These are phyloP conservation scores for Corylus americana DNA, from an alignment of 306 rosid species.

Conservation along the genomic window DNA sequence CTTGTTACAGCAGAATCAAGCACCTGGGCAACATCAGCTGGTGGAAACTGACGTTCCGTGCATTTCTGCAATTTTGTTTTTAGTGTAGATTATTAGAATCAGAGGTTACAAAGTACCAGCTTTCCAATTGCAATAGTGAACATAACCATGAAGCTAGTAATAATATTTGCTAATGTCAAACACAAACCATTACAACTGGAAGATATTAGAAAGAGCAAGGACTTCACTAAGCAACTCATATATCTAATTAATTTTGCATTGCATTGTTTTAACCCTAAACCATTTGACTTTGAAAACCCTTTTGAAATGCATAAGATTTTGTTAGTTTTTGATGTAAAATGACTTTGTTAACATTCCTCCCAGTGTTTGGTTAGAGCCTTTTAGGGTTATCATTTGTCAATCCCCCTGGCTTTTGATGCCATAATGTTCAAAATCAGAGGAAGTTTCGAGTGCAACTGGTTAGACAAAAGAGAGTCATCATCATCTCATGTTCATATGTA, in stretches of 20 bases:
- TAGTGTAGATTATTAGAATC: slow-evolving; percentile 13
- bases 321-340: neutral
- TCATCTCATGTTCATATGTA: neutral
- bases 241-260: neutral
- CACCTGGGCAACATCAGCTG: slow-evolving; percentile 80
- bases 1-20: slow-evolving; percentile 79
- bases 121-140: slow-evolving; percentile 17
- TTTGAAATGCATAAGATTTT: neutral
- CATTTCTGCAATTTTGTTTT: slow-evolving; percentile 73
- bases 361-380: neutral
- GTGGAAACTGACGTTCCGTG: slow-evolving; percentile 91
- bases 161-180: neutral
- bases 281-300: neutral
- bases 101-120: slow-evolving; percentile 15
- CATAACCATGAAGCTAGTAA: neutral
- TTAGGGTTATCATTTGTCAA: neutral
- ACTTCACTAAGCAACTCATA: neutral
- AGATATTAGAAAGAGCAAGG: neutral
- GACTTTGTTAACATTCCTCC: neutral
- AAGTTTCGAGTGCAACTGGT: neutral
- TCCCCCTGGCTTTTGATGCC: neutral
- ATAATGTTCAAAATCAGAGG: neutral
- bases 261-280: neutral
- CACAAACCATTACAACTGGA: neutral
- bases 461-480: neutral